Evolutionary conservation across 305 asterid species (phyloP), one percentile per base, ranked within the genome.

Genomic region (Fraxinus paxiana): DNA sequence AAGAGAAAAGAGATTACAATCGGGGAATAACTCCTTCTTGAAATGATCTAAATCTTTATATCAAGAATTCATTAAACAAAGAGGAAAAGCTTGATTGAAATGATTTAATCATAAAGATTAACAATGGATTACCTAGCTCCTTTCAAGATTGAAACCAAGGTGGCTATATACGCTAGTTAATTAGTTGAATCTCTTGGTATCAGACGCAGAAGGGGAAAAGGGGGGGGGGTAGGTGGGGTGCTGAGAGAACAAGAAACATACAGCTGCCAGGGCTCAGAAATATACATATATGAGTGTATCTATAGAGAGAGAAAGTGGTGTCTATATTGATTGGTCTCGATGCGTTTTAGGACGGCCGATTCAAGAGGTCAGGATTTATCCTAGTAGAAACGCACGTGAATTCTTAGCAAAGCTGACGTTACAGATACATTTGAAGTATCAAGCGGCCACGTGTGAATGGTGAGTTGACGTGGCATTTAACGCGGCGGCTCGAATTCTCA

Each of bases 401-500:
- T 41, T 41, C 33, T 38, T 31, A 18, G 63, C 43, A 30, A 69
- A 43, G 12, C 63, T 80, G 83, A 28, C 24, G 78, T 35, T 24
- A 12, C 77, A 17, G 65, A 63, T 20, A 77, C 34, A 9, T 35
- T 48, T 72, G 48, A 26, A 9, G 56, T 6, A 15, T 6, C n/a
- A 31, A 18, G 7, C 5, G 4, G 84, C 82, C 71, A 74, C 76
- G 79, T 74, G 72, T 26, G 18, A 20, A 4, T 48, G 22, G 22
- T 8, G 8, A 8, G 8, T 26, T 72, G 84, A 80, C 82, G 85
- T 87, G 85, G 81, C 85, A 33, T 1, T 12, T 17, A 33, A 10
- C 61, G 85, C 80, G 84, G 86, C 79, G 77, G 82, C 84, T 84
- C 80, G 80, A 78, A 41, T 17, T 80, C 67, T 75, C 77, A 56